Evolutionary conservation across 768 basidiomycete species (phyloP).

Genomic region (Pisolithus marmoratus): DNA sequence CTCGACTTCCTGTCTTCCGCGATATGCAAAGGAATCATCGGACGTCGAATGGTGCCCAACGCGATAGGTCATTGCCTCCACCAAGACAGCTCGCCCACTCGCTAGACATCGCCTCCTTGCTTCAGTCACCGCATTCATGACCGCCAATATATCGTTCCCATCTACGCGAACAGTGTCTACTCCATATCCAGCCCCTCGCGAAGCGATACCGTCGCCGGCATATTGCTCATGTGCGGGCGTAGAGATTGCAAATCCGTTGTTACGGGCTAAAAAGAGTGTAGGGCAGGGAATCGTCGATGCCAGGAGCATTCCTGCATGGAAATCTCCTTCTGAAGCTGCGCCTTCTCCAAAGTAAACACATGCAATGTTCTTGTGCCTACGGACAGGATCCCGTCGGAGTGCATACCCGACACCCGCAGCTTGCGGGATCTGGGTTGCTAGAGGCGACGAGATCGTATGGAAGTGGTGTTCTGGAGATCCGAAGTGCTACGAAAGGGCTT

Average conservation of each 20-base stretch:
- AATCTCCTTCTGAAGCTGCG: constrained; percentile 92
- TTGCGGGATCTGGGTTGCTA: constrained; percentile 93
- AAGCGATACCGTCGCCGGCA: constrained; percentile 88
- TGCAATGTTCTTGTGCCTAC: constrained; percentile 68
- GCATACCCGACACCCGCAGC: constrained; percentile 93
- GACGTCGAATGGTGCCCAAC: constrained; percentile 95
- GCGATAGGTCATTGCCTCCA: constrained; percentile 91
- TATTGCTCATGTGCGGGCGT: constrained; percentile 88
- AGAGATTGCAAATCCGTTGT: constrained; percentile 94
- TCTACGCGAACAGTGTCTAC: constrained; percentile 90
- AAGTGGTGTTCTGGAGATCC: constrained; percentile 82
- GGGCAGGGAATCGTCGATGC: constrained; percentile 74
- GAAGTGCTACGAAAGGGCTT: constrained; percentile 55
- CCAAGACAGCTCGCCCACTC: constrained; percentile 73
- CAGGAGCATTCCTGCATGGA: constrained; percentile 84
- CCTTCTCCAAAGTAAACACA: constrained; percentile 93
- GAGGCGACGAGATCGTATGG: constrained; percentile 89
- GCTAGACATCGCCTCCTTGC: constrained; percentile 68
- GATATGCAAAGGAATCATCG: constrained; percentile 93
- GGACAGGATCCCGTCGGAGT: constrained; percentile 67
- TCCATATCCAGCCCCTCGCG: constrained; percentile 86
- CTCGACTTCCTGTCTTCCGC: constrained; percentile 84
- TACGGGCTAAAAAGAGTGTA: constrained; percentile 67
- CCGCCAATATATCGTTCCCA: constrained; percentile 88
- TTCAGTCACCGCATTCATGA: constrained; percentile 67